A percentile compares a stretch with the other conserved stretches of the same genome.
These are phyloP conservation scores for Xylaria grammica DNA, from an alignment of 495 filamentous ascomycete species.

Conservation along the genomic window DNA sequence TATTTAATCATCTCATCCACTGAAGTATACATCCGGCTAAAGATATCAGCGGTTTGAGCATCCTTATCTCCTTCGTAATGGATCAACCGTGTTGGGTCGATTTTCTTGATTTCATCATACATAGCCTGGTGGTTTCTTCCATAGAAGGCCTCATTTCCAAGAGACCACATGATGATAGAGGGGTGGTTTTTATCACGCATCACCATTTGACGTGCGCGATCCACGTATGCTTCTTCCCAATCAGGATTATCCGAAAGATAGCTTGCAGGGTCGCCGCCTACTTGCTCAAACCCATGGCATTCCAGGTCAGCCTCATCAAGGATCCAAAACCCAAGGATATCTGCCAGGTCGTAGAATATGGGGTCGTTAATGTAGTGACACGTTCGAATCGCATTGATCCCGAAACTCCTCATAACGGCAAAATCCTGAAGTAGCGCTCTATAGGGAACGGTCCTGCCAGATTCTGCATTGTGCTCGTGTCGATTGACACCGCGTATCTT, in stretches of 20 bases:
- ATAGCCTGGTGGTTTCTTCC: constrained; percentile 71
- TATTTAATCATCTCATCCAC: constrained; percentile 52
- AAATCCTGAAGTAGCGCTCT: constrained; percentile 62
- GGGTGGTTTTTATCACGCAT: constrained; percentile 71
- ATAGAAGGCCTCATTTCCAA: constrained; percentile 76
- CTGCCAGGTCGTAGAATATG: constrained; percentile 66
- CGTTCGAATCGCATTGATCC: constrained; percentile 71
- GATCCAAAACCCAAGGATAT: constrained; percentile 73
- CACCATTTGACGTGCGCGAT: constrained; percentile 69
- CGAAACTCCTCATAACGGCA: constrained; percentile 68
- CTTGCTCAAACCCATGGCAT: constrained; percentile 69
- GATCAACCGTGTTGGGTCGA: constrained; percentile 63
- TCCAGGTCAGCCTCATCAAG: constrained; percentile 77
- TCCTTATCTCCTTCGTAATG: constrained; percentile 72
- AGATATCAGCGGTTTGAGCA: constrained; percentile 67
- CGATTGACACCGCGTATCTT: constrained; percentile 70
- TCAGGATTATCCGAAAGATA: constrained; percentile 68
- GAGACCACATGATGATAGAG: constrained; percentile 72
- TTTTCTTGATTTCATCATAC: constrained; percentile 64
- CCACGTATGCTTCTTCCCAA: constrained; percentile 73
- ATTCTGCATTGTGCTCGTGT: constrained; percentile 68
- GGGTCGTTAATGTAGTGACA: constrained; percentile 68
- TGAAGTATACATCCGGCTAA: constrained; percentile 68
- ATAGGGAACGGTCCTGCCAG: constrained; percentile 65
- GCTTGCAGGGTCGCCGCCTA: constrained; percentile 52